These are phyloP conservation scores for Candida sphagnicola DNA, from an alignment of 805 yeast genomes.

Conservation along the genomic window DNA sequence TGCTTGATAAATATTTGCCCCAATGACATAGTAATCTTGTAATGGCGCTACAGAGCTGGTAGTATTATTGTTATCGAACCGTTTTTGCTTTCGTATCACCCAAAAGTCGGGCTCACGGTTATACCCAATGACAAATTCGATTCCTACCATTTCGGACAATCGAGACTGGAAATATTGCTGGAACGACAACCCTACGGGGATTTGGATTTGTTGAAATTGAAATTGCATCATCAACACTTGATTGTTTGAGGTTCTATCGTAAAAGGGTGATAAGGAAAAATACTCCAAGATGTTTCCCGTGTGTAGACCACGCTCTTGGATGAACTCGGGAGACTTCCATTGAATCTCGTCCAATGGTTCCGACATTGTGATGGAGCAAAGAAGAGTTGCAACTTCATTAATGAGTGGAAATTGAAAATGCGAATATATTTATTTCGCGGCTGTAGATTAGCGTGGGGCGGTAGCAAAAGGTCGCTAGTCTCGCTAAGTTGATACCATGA, in stretches of 20 bases:
- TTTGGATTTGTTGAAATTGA: slow-evolving; percentile 61
- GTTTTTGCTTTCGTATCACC: slow-evolving; percentile 79
- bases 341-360: slow-evolving; percentile 78
- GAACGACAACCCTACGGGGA: slow-evolving; percentile 20
- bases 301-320: slow-evolving; percentile 79
- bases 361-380: slow-evolving; percentile 9
- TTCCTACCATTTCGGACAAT: slow-evolving; percentile 74
- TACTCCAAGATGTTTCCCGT: slow-evolving; percentile 91
- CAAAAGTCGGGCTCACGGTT: slow-evolving; percentile 89
- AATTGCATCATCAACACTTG: slow-evolving; percentile 94
- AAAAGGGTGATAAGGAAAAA: slow-evolving; percentile 91
- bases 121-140: slow-evolving; percentile 73
- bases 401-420: too few species aligned
- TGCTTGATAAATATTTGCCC: slow-evolving; percentile 90
- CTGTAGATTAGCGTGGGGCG: too few species aligned
- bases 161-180: slow-evolving; percentile 47
- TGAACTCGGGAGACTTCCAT: slow-evolving; percentile 98
- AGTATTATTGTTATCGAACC: slow-evolving; percentile 31
- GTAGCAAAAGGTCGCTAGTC: too few species aligned
- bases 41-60: slow-evolving; percentile 47
- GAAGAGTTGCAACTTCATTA: too few species aligned
- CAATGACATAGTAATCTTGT: slow-evolving; percentile 82
- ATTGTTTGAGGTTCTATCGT: slow-evolving; percentile 89
- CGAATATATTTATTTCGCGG: too few species aligned
- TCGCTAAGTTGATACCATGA: too few species aligned